Evolutionary conservation across 345 rosid genomes (phyloP), one percentile per base, ranked within the genome.

Genomic region (Pistacia integerrima): DNA sequence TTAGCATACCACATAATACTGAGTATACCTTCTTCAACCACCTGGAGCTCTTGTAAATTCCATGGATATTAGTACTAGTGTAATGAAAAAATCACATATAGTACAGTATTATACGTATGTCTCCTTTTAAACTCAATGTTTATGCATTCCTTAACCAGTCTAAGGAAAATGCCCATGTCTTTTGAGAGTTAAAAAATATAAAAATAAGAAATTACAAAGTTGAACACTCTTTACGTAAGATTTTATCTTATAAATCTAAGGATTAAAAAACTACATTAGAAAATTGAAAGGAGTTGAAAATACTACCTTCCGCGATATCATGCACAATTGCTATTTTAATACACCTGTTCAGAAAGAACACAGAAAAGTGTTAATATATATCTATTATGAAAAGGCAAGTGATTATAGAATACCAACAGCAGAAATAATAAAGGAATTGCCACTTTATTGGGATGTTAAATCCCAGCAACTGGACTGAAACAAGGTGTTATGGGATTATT

Each of bases 301-400:
- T 82, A 91, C 49, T 85, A 94, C 98, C 98, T 88, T 95, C 99
- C 14, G 99, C 99, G 41, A 95, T 93, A 75, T 95, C 98, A 88
- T 93, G 99, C 82, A 95, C 94, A 77, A 95, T 90, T 16, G 99
- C 97, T 85, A 95, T 93, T 84, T 95, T 95, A 17, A 95, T 85
- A 82, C 99, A 95, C 90, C 99, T 95, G 97, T 76, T 76, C 7
- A 71, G 60, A 64, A 64, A 64, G 25, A 57, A 64, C 72, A 77
- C 64, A 56, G 18, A 71, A 75, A 83, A 71, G 55, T 63, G 13
- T 48, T 64, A 64, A 10, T 73, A 44, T 49, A 77, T 20, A 41
- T 60, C 49, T 17, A 7, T 5, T 36, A 63, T 18, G 10, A 70
- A 7, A 70, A 44, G 54, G 52, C 72, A 28, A 33, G 12, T 11